These are phyloP conservation scores for Agaricales sp. DNA, from an alignment of 1,284 basidiomycete species.

Conservation along the genomic window DNA sequence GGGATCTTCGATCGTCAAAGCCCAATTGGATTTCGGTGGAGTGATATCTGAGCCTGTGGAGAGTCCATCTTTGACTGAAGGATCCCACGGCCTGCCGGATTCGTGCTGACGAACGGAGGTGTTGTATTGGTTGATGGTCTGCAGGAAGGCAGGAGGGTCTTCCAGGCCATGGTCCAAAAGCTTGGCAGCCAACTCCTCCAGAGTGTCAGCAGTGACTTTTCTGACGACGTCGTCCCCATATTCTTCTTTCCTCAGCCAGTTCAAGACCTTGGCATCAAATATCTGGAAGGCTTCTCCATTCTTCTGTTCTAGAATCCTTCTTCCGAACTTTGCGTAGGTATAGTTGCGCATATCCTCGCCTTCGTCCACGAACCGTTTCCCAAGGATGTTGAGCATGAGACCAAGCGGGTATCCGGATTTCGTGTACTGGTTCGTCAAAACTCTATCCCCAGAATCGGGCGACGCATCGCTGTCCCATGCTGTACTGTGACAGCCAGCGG, in stretches of 20 bases:
- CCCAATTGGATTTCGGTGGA: constrained; percentile 49
- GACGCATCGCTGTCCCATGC: constrained; percentile 61
- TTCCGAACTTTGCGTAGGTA: constrained; percentile 60
- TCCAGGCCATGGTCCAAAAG: constrained; percentile 36
- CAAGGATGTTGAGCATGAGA: constrained; percentile 50
- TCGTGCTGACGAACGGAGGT: constrained; percentile 29
- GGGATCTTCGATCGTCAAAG: constrained; percentile 35
- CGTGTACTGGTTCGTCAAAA: constrained; percentile 56
- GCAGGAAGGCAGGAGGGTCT: constrained; percentile 29
- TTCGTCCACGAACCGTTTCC: constrained; percentile 57
- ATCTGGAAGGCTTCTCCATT: constrained; percentile 52
- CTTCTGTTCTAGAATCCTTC: constrained; percentile 45
- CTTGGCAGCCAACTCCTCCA: constrained; percentile 40
- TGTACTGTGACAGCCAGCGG: constrained; percentile 55
- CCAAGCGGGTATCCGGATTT: constrained; percentile 66
- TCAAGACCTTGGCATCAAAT: constrained; percentile 37
- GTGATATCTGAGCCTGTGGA: constrained; percentile 29
- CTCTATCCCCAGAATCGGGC: constrained; percentile 37
- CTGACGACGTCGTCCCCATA: constrained; percentile 50
- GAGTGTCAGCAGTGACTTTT: constrained; percentile 35
- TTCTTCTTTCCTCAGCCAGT: constrained; percentile 45
- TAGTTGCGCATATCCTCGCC: constrained; percentile 63
- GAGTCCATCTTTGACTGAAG: constrained; percentile 50
- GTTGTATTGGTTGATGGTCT: constrained; percentile 42
- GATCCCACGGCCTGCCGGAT: constrained; percentile 38